Evolutionary conservation across 371 early-diverging fungal species (phyloP), one percentile per base, ranked within the genome.

Genomic region (Entomophthora muscae): DNA sequence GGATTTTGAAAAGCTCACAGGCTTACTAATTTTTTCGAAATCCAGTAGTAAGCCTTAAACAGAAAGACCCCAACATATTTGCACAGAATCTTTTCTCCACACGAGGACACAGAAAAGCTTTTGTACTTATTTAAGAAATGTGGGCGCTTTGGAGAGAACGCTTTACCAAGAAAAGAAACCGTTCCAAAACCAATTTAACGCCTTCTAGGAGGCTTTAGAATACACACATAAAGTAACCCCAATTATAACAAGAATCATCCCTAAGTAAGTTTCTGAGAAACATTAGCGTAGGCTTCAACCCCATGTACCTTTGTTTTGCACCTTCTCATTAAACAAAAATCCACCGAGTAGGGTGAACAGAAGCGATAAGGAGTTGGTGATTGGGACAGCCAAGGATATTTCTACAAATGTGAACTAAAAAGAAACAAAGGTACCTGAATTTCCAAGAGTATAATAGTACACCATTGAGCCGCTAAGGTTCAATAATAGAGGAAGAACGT

Each of bases 351-450:
- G 70, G 0, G 93, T 92, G 64, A 91, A 85, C 32, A 89, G 81
- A 67, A 94, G 84, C 0, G 95, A 88, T 63, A 95, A 73, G 32
- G 91, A 86, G 71, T 91, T 93, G 52, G 91, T 86, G 28, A 94
- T 87, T 0, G 95, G 93, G 17, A 93, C 92, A 12, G 91, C 93
- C 32, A 91, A 71, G n/a, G 93, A 91, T 61, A 95, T 77, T 66
- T 94, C 94, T 72, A 66, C 13, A n/a, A 51, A 61, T 23, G 3
- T 27, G 22, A 54, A 63, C n/a, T 27, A 56, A 57, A 54, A 54
- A n/a, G 51, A 63, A 32, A 31, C 1, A 57, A 26, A 62, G 13
- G 27, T 29, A 66, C 66, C 94, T 54, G 87, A 79, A 61, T 85
- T 78, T 29, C 93, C 90, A 21, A 95, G 77, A 0, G 92, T 90